Evolutionary conservation across 1,284 basidiomycete genomes (phyloP).

Genomic region (Pseudozyma pruni): DNA sequence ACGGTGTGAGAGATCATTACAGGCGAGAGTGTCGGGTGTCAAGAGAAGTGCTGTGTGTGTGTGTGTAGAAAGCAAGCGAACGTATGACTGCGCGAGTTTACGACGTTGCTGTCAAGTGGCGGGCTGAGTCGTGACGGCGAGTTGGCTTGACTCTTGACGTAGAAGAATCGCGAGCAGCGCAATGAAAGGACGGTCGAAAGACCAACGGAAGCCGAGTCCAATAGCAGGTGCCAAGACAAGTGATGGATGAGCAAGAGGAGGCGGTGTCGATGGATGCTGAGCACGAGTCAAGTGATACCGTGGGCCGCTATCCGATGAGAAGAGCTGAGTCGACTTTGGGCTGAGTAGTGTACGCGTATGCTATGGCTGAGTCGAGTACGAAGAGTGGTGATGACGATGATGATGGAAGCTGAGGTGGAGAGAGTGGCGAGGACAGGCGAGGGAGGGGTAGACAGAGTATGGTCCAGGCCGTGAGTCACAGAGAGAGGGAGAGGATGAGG

Average conservation of each 20-base stretch:
- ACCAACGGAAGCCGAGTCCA: background rate
- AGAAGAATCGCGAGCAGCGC: too few species aligned
- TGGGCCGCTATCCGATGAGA: background rate
- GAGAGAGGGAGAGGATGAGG: background rate
- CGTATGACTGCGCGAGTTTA: too few species aligned
- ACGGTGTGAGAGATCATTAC: conserved; percentile 28
- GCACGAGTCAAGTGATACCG: background rate
- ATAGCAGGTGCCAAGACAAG: conserved; percentile 26
- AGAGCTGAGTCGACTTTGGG: background rate
- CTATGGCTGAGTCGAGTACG: conserved; percentile 13
- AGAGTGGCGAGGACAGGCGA: background rate
- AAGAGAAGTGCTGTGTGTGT: background rate
- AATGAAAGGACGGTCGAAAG: too few species aligned
- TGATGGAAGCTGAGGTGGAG: conserved; percentile 1
- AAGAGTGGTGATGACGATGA: conserved; percentile 3
- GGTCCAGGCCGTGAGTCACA: conserved; percentile 11
- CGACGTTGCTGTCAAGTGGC: conserved; percentile 3
- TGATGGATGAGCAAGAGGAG: background rate
- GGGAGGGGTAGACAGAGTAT: background rate
- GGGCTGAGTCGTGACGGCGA: conserved; percentile 20
- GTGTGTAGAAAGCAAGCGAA: too few species aligned
- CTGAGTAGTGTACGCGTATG: background rate
- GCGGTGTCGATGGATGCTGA: background rate
- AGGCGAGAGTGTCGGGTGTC: conserved; percentile 2
- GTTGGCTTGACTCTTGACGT: too few species aligned